Percentiles rank a stretch among this genome's conserved stretches.
Evolutionary conservation across 768 basidiomycete genomes (phyloP).

Genomic region (Botryobasidium botryosum): DNA sequence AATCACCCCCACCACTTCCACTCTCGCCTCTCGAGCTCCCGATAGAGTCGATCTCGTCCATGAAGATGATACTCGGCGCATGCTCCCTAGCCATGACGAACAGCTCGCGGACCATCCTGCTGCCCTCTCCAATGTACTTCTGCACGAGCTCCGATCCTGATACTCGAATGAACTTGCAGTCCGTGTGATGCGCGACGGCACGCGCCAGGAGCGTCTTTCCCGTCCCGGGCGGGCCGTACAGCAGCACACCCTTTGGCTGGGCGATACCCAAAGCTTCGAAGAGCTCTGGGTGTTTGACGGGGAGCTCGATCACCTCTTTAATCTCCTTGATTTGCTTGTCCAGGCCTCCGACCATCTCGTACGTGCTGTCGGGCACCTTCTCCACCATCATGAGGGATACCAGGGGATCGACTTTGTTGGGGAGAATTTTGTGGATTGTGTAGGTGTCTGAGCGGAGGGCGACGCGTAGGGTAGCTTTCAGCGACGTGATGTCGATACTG

Average conservation of each 20-base stretch:
- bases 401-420: conserved; percentile 95
- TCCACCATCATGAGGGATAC: conserved; percentile 99
- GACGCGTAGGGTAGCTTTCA: conserved; percentile 79
- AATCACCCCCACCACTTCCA: conserved; percentile 56
- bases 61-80: conserved; percentile 96
- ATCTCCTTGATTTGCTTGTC: conserved; percentile 98
- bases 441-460: conserved; percentile 94
- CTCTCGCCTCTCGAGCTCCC: conserved; percentile 79
- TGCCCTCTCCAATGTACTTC: conserved; percentile 97
- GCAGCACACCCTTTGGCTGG: conserved; percentile 88
- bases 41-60: conserved; percentile 99
- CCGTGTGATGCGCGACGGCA: conserved; percentile 93
- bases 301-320: conserved; percentile 96
- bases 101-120: conserved; percentile 88
- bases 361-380: conserved; percentile 97
- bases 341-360: conserved; percentile 98
- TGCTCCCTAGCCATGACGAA: conserved; percentile 98
- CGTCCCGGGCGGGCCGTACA: conserved; percentile 93
- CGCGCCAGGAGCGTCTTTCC: conserved; percentile 91
- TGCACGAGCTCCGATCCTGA: conserved; percentile 89
- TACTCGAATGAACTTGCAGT: conserved; percentile 95
- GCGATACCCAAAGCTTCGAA: conserved; percentile 95
- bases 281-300: conserved; percentile 93
- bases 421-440: conserved; percentile 89
- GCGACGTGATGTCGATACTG: conserved; percentile 61